A percentile compares a stretch with the other conserved stretches of the same genome.
Evolutionary conservation across 371 early-diverging fungal genomes (phyloP).

Genomic region (Actinomucor elegans): DNA sequence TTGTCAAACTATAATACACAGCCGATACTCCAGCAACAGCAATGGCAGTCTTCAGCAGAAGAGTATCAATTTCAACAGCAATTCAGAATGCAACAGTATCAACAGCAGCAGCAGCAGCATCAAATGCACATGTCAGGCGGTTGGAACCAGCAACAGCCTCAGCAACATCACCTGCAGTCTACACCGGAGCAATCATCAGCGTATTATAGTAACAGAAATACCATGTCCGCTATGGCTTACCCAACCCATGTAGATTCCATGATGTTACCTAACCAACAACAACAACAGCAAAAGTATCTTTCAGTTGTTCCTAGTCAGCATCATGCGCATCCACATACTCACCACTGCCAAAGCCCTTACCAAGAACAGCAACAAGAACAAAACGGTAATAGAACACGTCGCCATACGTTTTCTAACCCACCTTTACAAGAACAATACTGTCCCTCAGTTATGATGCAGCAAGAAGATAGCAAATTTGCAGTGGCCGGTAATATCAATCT

Average conservation of each 20-base stretch:
- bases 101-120: not conserved
- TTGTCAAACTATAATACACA: not conserved
- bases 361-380: not conserved
- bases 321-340: not conserved
- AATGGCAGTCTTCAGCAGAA: not conserved
- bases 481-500: too few relatives aligned
- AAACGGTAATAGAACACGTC: not conserved
- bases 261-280: not conserved
- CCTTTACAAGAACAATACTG: not conserved
- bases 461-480: not conserved
- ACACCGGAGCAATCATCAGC: not conserved
- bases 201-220: constrained; percentile 2
- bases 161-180: constrained; percentile 4
- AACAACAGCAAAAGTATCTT: not conserved
- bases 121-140: not conserved
- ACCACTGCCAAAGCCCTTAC: not conserved
- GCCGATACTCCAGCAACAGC: not conserved
- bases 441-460: not conserved
- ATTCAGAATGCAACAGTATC: not conserved
- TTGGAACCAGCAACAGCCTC: constrained; percentile 8
- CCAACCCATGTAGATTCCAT: not conserved
- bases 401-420: constrained; percentile 7
- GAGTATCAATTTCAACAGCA: not conserved
- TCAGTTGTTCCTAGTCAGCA: not conserved
- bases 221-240: not conserved